These are phyloP conservation scores for Aspergillus transmontanensis DNA, from an alignment of 2,329 filamentous ascomycete species.

Conservation along the genomic window DNA sequence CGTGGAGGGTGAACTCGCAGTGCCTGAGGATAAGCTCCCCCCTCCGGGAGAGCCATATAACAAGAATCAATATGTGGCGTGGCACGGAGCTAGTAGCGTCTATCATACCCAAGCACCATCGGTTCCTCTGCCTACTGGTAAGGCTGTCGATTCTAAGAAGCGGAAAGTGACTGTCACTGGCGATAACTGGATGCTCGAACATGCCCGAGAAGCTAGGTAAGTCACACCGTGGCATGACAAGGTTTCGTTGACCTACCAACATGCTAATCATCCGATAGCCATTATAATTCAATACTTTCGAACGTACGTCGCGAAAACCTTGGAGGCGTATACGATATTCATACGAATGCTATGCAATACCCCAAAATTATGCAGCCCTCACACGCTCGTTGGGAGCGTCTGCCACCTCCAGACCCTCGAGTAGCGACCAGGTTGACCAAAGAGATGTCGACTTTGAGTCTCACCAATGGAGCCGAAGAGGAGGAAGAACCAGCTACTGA, in stretches of 20 bases:
- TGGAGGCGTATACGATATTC: slow-evolving; percentile 83
- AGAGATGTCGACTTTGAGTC: slow-evolving; percentile 36
- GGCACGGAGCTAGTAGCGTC: slow-evolving; percentile 94
- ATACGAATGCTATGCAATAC: slow-evolving; percentile 90
- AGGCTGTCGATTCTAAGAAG: slow-evolving; percentile 76
- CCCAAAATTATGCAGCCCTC: slow-evolving; percentile 88
- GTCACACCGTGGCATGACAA: slow-evolving; percentile 26
- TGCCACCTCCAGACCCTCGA: slow-evolving; percentile 51
- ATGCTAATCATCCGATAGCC: slow-evolving; percentile 53
- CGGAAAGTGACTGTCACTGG: slow-evolving; percentile 86
- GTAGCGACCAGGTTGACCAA: slow-evolving; percentile 32
- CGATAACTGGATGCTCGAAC: slow-evolving; percentile 95
- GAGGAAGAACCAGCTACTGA: slow-evolving; percentile 16
- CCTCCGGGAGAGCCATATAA: slow-evolving; percentile 86
- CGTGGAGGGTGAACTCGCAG: slow-evolving; percentile 85
- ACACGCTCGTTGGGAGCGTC: slow-evolving; percentile 77
- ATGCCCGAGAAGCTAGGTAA: slow-evolving; percentile 87
- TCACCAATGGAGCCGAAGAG: slow-evolving; percentile 35
- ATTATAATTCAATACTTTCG: slow-evolving; percentile 78
- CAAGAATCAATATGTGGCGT: slow-evolving; percentile 97
- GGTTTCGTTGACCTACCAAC: not conserved
- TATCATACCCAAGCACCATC: slow-evolving; percentile 83
- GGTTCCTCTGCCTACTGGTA: slow-evolving; percentile 74
- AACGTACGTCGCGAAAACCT: slow-evolving; percentile 69
- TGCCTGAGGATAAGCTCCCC: slow-evolving; percentile 80